Evolutionary conservation across 768 basidiomycete species (phyloP), one percentile per base, ranked within the genome.

Genomic region (Tulasnella sp.): DNA sequence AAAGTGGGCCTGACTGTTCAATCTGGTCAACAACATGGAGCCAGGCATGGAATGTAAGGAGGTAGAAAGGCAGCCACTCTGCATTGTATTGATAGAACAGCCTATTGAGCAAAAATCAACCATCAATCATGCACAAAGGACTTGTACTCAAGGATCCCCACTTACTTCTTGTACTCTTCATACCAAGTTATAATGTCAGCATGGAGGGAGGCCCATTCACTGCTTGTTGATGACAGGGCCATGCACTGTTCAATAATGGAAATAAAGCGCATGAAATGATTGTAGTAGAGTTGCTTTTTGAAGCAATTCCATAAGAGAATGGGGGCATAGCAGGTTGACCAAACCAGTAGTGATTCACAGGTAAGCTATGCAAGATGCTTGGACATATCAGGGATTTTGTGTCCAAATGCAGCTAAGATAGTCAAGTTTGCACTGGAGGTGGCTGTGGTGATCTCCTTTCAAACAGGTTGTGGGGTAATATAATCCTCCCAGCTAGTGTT

Each of bases 291-390:
- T 9, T 64, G 21, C 1, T 64, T 51, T 6, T 8, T 29, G 62
- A 76, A 76, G 0, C 64, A 62, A 8, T 65, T 35, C 2, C 54
- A 52, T 6, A 77, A 69, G 2, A 77, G 62, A 6, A 70, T 61
- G 1, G 73, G 75, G 0, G 63, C 72, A 6, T 76, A 46, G 49
- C 69, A 73, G 7, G 66, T 60, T 4, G 67, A 65, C 72, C 73
- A 78, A 41, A 75, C 68, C 0, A 68, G 66, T 59, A 66, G 70
- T 17, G 63, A 66, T 41, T 77, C 75, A 0, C 74, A 73, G 1
- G 69, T 71, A 49, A 64, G 70, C 0, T 59, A 53, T 0, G 42
- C 29, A 5, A 61, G 49, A 31, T 71, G 68, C 21, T 58, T 62
- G 0, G 64, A 63, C 37, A 73, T 57, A 53, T 75, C 68, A 0